A percentile compares a stretch with the other conserved stretches of the same genome.
phyloP scores from a whole-genome alignment of 257 asterid species.

The Nicotiana paniculata region DNA sequence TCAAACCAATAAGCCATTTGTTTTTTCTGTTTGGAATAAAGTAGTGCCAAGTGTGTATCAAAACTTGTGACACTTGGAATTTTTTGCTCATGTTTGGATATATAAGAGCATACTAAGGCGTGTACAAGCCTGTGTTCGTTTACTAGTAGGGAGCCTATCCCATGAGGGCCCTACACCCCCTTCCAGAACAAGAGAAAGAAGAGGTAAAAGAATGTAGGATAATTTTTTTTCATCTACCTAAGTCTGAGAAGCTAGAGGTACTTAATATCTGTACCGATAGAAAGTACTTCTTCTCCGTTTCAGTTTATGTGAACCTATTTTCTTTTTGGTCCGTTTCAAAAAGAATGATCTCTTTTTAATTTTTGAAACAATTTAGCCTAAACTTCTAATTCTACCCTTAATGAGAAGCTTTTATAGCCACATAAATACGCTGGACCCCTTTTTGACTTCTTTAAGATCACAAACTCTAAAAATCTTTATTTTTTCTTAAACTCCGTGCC shows the following conservation, averaged over 20 bases:
- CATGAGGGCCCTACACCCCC: background rate
- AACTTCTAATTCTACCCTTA: too few species aligned
- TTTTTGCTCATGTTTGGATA: background rate
- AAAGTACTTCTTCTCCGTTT: background rate
- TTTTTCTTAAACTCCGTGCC: too few species aligned
- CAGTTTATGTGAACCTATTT: too few species aligned
- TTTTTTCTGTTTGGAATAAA: background rate
- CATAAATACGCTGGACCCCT: too few species aligned
- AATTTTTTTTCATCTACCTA: background rate
- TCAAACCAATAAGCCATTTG: slow-evolving; percentile 1
- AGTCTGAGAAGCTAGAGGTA: background rate
- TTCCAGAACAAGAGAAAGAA: background rate
- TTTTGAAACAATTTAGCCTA: too few species aligned
- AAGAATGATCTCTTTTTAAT: too few species aligned
- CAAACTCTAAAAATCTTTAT: too few species aligned
- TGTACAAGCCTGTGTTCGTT: background rate
- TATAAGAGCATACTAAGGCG: background rate
- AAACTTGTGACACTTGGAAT: background rate
- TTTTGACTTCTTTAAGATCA: too few species aligned
- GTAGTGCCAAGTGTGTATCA: background rate
- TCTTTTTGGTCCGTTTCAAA: too few species aligned
- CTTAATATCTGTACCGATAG: background rate
- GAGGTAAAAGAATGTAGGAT: background rate
- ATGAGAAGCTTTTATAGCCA: too few species aligned
- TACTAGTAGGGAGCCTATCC: background rate